Evolutionary conservation across 2,329 filamentous ascomycete genomes (phyloP).

Genomic region (Zymoseptoria pseudotritici): DNA sequence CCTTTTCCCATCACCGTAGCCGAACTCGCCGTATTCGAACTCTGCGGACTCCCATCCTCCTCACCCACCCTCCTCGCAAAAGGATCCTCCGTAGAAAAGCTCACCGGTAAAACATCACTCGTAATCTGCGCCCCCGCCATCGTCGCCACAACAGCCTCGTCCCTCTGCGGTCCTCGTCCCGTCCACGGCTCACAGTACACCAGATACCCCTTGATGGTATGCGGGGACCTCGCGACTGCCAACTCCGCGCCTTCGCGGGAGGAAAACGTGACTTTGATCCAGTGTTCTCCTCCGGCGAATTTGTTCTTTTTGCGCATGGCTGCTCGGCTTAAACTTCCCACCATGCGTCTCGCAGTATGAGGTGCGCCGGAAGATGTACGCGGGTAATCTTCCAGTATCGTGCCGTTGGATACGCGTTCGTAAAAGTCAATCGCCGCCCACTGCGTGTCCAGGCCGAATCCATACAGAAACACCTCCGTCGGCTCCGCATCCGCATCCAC

Average conservation of each 20-base stretch:
- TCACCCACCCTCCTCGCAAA: slow-evolving; percentile 4
- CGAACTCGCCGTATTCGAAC: slow-evolving; percentile 7
- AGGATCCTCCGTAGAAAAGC: slow-evolving; percentile 27
- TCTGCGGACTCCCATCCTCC: not conserved
- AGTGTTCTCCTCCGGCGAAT: slow-evolving; percentile 78
- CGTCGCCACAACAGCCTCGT: slow-evolving; percentile 36
- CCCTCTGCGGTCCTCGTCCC: slow-evolving; percentile 37
- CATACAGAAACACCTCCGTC: slow-evolving; percentile 78
- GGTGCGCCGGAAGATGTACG: slow-evolving; percentile 69
- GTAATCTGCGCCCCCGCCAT: slow-evolving; percentile 28
- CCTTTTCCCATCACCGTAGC: slow-evolving; percentile 4
- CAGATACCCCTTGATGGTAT: slow-evolving; percentile 40
- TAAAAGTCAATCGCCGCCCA: slow-evolving; percentile 87
- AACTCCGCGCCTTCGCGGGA: slow-evolving; percentile 42
- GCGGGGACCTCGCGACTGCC: slow-evolving; percentile 41
- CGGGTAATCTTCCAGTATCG: slow-evolving; percentile 89
- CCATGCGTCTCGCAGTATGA: slow-evolving; percentile 67
- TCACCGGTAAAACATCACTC: slow-evolving; percentile 20
- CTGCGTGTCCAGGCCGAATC: slow-evolving; percentile 60
- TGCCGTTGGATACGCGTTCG: slow-evolving; percentile 70
- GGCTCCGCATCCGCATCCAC: slow-evolving; percentile 38
- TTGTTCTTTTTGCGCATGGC: slow-evolving; percentile 73
- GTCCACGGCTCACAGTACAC: slow-evolving; percentile 43
- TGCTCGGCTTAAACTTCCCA: slow-evolving; percentile 62
- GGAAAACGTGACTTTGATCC: slow-evolving; percentile 60